Percentiles rank a stretch among this genome's conserved stretches.
Conservation (phyloP, 257 asterid species). For the Rehmannia glutinosa region DNA sequence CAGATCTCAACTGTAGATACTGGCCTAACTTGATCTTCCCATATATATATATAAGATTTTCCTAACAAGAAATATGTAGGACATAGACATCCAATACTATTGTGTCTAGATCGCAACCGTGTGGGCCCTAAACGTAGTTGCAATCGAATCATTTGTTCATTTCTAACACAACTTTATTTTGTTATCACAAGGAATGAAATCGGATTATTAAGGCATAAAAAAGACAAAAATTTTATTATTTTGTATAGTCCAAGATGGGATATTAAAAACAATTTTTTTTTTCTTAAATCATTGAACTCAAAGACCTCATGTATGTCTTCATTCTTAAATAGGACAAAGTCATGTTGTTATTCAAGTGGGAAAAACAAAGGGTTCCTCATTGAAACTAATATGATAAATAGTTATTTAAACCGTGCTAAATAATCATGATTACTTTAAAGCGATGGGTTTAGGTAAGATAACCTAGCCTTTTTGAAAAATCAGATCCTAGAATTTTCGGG, state of each 20-base stretch:
- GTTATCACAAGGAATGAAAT: conserved; percentile 20
- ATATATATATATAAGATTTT: background rate
- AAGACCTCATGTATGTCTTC: conserved; percentile 3
- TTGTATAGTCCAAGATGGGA: background rate
- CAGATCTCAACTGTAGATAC: no score
- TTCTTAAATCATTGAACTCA: conserved; percentile 26
- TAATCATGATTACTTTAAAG: conserved; percentile 17
- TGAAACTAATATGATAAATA: conserved; percentile 11
- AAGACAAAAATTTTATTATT: background rate
- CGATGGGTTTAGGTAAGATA: background rate
- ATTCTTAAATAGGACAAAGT: conserved; percentile 23
- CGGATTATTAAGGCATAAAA: conserved; percentile 2
- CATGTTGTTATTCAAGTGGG: background rate
- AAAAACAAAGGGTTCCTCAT: background rate
- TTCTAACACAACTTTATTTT: no score
- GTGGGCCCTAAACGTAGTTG: conserved; percentile 25
- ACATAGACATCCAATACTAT: conserved; percentile 7
- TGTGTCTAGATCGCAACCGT: conserved; percentile 11
- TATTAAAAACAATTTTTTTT: conserved; percentile 11
- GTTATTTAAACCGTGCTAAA: conserved; percentile 5
- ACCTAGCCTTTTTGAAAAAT: conserved; percentile 1
- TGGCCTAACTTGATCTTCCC: no score
- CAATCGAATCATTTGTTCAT: conserved; percentile 12
- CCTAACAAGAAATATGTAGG: background rate
- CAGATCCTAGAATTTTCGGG: conserved; percentile 17